Conservation (phyloP, 106 monocot species). For the Dendrobium chrysotoxum region DNA sequence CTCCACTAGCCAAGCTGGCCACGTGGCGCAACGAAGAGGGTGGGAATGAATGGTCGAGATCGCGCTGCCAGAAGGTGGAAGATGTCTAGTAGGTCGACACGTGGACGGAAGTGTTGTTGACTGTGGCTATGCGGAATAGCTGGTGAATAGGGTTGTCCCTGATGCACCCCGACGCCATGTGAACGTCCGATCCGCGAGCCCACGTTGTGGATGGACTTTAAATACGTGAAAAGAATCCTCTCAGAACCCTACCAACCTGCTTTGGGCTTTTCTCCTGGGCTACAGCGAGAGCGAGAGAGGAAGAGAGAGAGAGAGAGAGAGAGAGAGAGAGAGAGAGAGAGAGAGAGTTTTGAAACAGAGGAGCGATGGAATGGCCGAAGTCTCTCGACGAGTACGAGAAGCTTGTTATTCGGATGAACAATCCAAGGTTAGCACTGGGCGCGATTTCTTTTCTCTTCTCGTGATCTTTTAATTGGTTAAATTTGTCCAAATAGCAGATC, state of each 20-base stretch:
- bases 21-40: neutral
- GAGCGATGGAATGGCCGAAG: slow-evolving; percentile 29
- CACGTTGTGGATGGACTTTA: neutral
- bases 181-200: neutral
- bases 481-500: neutral
- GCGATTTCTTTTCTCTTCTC: neutral
- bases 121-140: neutral
- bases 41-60: neutral
- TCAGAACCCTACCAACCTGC: neutral
- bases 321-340: neutral
- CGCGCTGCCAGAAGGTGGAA: neutral
- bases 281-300: neutral
- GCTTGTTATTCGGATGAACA: slow-evolving; percentile 58
- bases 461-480: neutral
- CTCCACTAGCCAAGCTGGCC: neutral
- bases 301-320: too few species aligned
- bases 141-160: neutral
- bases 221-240: slow-evolving; percentile 4
- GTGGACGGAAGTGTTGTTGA: neutral
- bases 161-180: neutral
- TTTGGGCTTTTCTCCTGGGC: neutral
- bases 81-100: neutral
- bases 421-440: slow-evolving; percentile 32
- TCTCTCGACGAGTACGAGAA: slow-evolving; percentile 59
- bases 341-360: neutral